Conservation (phyloP, 2,329 filamentous ascomycete species). For the Helicocarpus griseus region DNA sequence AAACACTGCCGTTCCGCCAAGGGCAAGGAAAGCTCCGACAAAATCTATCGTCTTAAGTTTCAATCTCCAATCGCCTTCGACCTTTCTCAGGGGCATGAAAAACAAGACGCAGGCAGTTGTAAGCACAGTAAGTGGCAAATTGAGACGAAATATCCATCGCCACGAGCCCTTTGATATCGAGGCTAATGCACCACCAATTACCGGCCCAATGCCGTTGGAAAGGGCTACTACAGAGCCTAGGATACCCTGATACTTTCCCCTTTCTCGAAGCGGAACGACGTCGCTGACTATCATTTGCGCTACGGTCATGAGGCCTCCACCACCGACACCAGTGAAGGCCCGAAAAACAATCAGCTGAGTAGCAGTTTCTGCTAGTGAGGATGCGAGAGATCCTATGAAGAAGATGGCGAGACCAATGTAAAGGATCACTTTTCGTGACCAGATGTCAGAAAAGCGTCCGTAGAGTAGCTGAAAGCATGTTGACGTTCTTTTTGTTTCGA, state of each 20-base stretch:
- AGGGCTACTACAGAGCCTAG: constrained; percentile 43
- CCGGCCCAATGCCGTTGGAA: constrained; percentile 45
- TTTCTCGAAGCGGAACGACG: constrained; percentile 47
- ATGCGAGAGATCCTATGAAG: constrained; percentile 48
- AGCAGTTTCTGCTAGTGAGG: constrained; percentile 47
- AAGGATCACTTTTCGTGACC: constrained; percentile 50
- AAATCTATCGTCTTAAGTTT: constrained; percentile 47
- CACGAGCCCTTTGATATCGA: constrained; percentile 26
- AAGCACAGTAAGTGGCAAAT: constrained; percentile 43
- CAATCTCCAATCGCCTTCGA: constrained; percentile 42
- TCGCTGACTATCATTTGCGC: constrained; percentile 55
- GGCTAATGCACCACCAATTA: constrained; percentile 44
- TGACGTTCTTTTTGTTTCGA: constrained; percentile 53
- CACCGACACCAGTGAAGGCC: constrained; percentile 50
- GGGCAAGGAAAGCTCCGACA: constrained; percentile 37
- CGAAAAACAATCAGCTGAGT: constrained; percentile 53
- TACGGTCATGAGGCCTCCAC: constrained; percentile 50
- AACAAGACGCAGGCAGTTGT: constrained; percentile 41
- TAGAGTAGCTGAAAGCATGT: constrained; percentile 57
- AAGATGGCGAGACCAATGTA: constrained; percentile 45
- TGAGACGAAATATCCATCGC: constrained; percentile 47
- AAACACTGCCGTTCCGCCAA: constrained; percentile 35
- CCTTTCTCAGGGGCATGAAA: constrained; percentile 48
- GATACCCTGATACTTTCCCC: constrained; percentile 52
- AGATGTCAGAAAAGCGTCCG: constrained; percentile 51